Evolutionary conservation across 1,139 yeast species (phyloP).

Genomic region (Geotrichum australiense): DNA sequence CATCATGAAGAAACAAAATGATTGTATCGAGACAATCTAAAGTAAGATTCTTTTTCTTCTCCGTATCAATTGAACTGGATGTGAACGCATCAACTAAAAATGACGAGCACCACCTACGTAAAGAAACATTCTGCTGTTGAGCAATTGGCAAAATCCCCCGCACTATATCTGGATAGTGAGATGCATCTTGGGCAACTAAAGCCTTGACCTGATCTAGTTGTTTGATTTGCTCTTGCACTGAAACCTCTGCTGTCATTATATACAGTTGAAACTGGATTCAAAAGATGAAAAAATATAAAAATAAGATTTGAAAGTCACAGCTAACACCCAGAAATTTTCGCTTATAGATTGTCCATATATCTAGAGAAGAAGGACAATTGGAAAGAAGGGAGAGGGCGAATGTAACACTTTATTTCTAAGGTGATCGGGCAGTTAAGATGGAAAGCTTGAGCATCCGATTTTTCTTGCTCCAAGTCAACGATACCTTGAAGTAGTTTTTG

Average conservation of each 20-base stretch:
- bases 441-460: too few relatives aligned
- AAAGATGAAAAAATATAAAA: too few relatives aligned
- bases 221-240: slow-evolving; percentile 28
- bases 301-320: too few relatives aligned
- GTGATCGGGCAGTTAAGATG: too few relatives aligned
- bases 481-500: too few relatives aligned
- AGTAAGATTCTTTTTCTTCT: slow-evolving; percentile 29
- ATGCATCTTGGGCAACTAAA: slow-evolving; percentile 34
- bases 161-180: slow-evolving; percentile 34
- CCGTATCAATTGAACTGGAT: slow-evolving; percentile 26
- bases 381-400: too few relatives aligned
- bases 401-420: too few relatives aligned
- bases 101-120: slow-evolving; percentile 36
- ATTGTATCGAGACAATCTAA: slow-evolving; percentile 31
- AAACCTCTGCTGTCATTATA: slow-evolving; percentile 17
- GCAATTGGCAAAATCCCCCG: slow-evolving; percentile 35
- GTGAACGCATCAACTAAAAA: slow-evolving; percentile 38
- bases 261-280: too few relatives aligned
- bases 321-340: too few relatives aligned
- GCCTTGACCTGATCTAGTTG: slow-evolving; percentile 35
- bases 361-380: too few relatives aligned
- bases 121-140: slow-evolving; percentile 29
- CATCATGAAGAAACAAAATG: slow-evolving; percentile 26
- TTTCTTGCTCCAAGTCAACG: too few relatives aligned
- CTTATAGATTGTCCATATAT: too few relatives aligned